These are phyloP conservation scores for Rhodocollybia butyracea DNA, from an alignment of 768 basidiomycete genomes.

Conservation along the genomic window DNA sequence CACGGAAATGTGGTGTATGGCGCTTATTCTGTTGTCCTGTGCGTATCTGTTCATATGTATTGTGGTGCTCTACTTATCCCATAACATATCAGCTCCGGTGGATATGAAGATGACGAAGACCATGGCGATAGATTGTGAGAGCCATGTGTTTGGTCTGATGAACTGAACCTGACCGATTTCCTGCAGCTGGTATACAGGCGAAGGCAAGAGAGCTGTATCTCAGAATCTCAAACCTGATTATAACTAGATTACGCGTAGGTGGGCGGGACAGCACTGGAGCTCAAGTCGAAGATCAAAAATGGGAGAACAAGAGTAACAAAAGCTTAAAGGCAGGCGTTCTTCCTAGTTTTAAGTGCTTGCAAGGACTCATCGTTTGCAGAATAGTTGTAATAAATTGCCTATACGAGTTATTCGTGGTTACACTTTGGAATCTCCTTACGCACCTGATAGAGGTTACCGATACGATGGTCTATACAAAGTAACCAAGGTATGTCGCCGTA, in stretches of 20 bases:
- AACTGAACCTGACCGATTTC: not conserved
- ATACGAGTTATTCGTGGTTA: slow-evolving; percentile 1
- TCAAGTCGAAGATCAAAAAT: slow-evolving; percentile 1
- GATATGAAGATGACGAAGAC: slow-evolving; percentile 4
- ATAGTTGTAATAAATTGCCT: not conserved
- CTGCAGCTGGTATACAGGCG: not conserved
- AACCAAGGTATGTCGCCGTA: not conserved
- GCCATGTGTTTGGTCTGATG: not conserved
- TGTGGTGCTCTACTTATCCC: not conserved
- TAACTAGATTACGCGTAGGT: not conserved
- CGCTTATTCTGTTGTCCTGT: slow-evolving; percentile 2
- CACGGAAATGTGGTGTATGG: not conserved
- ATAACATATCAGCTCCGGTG: not conserved
- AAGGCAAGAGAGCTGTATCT: not conserved
- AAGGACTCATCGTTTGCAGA: not conserved
- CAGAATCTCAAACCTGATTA: not conserved
- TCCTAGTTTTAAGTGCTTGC: not conserved
- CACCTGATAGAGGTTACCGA: not conserved
- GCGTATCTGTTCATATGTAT: not conserved
- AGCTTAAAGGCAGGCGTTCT: not conserved
- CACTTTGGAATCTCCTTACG: not conserved
- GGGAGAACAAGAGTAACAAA: slow-evolving; percentile 2
- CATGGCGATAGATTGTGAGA: slow-evolving; percentile 1
- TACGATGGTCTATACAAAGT: slow-evolving; percentile 2
- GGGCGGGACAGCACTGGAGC: not conserved